Evolutionary conservation across 805 yeast genomes (phyloP).

Genomic region (Saturnispora diversa): DNA sequence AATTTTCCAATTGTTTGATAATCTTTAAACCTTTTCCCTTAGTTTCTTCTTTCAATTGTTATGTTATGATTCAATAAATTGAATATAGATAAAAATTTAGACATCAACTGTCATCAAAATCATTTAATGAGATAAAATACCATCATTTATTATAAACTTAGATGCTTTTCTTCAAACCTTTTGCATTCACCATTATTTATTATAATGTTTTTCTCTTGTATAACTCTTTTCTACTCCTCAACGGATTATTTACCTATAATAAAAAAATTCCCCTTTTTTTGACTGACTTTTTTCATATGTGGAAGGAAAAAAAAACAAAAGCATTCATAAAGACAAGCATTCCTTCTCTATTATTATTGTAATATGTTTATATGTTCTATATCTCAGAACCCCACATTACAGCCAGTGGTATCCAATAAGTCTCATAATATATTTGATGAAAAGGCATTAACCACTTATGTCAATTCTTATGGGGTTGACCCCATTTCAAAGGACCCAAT

Average conservation of each 20-base stretch:
- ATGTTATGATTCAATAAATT: background rate
- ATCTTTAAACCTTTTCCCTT: conserved; percentile 16
- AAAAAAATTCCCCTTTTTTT: background rate
- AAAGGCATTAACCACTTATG: conserved; percentile 49
- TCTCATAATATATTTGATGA: conserved; percentile 68
- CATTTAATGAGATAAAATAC: conserved; percentile 7
- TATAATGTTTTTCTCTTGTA: conserved; percentile 5
- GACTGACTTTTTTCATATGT: background rate
- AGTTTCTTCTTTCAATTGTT: background rate
- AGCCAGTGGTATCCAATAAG: conserved; percentile 69
- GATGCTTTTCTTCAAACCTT: background rate
- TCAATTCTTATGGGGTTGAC: conserved; percentile 59
- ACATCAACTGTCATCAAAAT: conserved; percentile 17
- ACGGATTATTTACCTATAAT: conserved; percentile 15
- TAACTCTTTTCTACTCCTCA: conserved; percentile 15
- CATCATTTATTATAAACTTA: conserved; percentile 2
- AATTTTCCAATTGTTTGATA: conserved; percentile 48
- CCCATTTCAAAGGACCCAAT: conserved; percentile 67
- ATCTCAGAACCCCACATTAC: conserved; percentile 65
- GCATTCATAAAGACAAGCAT: background rate
- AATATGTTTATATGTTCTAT: conserved; percentile 25
- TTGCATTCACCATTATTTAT: conserved; percentile 3
- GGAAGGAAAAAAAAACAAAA: background rate
- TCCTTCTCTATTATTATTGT: background rate
- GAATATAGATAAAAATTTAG: background rate